These are phyloP conservation scores for Stentor coeruleus DNA, from an alignment of 73 alveolate genomes.

Conservation along the genomic window DNA sequence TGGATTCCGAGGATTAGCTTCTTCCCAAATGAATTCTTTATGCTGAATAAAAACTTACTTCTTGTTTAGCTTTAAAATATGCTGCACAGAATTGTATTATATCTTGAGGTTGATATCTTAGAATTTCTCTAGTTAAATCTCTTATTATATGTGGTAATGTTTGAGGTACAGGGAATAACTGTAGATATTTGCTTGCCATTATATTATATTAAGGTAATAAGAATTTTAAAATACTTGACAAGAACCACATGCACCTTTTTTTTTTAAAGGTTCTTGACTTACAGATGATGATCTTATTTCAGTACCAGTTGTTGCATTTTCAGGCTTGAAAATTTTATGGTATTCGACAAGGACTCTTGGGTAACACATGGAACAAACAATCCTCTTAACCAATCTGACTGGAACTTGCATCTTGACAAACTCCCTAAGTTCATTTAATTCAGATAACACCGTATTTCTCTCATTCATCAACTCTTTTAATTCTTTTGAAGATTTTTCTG, in stretches of 20 bases:
- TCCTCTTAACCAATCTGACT: neutral
- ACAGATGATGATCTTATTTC: neutral
- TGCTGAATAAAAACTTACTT: neutral
- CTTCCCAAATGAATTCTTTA: conserved; percentile 8
- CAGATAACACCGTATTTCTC: neutral
- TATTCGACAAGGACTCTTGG: neutral
- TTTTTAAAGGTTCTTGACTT: neutral
- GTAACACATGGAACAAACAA: neutral
- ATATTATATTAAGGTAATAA: too few species aligned
- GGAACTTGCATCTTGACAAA: neutral
- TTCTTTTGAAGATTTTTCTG: neutral
- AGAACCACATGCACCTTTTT: neutral
- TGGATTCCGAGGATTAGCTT: conserved; percentile 3
- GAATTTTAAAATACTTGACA: neutral
- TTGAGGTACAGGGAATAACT: conserved; percentile 5
- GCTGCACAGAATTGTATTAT: neutral
- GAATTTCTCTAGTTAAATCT: conserved; percentile 15
- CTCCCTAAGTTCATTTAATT: neutral
- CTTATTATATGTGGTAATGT: neutral
- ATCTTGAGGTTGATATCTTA: conserved; percentile 7
- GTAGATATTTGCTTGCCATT: conserved; percentile 24
- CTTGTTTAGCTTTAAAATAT: neutral
- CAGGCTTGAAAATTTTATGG: neutral
- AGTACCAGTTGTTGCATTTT: neutral
- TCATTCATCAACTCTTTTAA: neutral